phyloP scores from a whole-genome alignment of 2,329 filamentous ascomycete genomes.

The Aspergillus ruber region DNA sequence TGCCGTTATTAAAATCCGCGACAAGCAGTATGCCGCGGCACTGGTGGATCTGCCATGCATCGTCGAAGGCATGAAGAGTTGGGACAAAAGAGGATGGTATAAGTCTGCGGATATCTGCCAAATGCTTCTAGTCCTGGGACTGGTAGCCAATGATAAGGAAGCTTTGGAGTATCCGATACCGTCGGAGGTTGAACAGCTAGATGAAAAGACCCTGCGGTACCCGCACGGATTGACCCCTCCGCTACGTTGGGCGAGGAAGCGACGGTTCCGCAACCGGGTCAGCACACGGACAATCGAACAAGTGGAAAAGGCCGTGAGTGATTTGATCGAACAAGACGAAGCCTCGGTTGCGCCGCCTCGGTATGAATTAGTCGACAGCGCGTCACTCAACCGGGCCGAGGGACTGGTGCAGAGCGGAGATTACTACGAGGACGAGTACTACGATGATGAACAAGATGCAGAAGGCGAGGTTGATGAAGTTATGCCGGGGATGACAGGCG shows the following conservation, averaged over 20 bases:
- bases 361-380: slow-evolving; percentile 58
- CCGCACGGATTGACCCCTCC: slow-evolving; percentile 83
- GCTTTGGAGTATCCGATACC: slow-evolving; percentile 64
- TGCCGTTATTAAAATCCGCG: slow-evolving; percentile 64
- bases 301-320: slow-evolving; percentile 72
- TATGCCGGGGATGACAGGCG: slow-evolving; percentile 25
- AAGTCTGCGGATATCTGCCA: slow-evolving; percentile 85
- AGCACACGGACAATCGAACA: slow-evolving; percentile 78
- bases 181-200: slow-evolving; percentile 53
- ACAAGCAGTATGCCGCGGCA: slow-evolving; percentile 66
- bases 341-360: slow-evolving; percentile 51
- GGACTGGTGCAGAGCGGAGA: slow-evolving; percentile 39
- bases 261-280: slow-evolving; percentile 75
- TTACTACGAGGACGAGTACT: slow-evolving; percentile 33
- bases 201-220: slow-evolving; percentile 61
- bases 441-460: slow-evolving; percentile 45
- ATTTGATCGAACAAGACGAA: slow-evolving; percentile 64
- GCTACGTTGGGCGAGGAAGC: slow-evolving; percentile 76
- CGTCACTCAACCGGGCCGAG: slow-evolving; percentile 40
- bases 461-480: slow-evolving; percentile 44
- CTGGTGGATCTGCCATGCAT: slow-evolving; percentile 82
- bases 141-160: slow-evolving; percentile 60
- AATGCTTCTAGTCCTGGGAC: slow-evolving; percentile 74
- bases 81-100: slow-evolving; percentile 81
- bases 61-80: slow-evolving; percentile 86